Conservation (phyloP, 163 green algal genomes). For the Prototheca wickerhamii region DNA sequence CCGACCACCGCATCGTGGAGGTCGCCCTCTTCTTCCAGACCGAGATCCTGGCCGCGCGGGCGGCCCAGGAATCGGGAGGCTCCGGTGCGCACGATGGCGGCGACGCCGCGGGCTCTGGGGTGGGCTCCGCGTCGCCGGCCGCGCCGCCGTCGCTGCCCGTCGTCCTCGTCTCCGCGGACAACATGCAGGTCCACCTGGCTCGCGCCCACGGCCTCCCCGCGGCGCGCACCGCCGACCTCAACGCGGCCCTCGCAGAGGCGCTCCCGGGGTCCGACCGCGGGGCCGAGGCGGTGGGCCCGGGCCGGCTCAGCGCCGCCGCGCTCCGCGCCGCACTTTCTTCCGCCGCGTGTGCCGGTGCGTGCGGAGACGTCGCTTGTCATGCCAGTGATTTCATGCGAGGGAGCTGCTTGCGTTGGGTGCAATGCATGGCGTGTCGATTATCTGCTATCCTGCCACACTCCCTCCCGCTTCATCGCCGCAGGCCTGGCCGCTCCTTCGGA, state of each 20-base stretch:
- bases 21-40: slow-evolving; percentile 48
- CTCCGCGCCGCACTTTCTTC: too few species aligned
- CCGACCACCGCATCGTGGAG: slow-evolving; percentile 31
- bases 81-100: not conserved
- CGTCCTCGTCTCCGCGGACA: slow-evolving; percentile 45
- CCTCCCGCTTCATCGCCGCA: too few species aligned
- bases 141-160: slow-evolving; percentile 24
- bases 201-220: slow-evolving; percentile 47
- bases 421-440: too few species aligned
- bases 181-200: slow-evolving; percentile 29
- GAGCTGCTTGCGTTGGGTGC: too few species aligned
- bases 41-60: slow-evolving; percentile 12
- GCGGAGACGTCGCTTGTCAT: too few species aligned
- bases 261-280: too few species aligned
- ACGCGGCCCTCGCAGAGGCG: not conserved
- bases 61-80: not conserved
- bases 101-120: not conserved
- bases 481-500: too few species aligned
- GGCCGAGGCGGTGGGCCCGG: too few species aligned
- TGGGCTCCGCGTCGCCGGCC: not conserved
- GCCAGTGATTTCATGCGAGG: too few species aligned
- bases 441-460: too few species aligned
- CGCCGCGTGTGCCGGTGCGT: too few species aligned
- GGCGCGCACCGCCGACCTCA: slow-evolving; percentile 14
- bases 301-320: too few species aligned